Conservation (phyloP, 768 basidiomycete species). For the Inosperma sp. region DNA sequence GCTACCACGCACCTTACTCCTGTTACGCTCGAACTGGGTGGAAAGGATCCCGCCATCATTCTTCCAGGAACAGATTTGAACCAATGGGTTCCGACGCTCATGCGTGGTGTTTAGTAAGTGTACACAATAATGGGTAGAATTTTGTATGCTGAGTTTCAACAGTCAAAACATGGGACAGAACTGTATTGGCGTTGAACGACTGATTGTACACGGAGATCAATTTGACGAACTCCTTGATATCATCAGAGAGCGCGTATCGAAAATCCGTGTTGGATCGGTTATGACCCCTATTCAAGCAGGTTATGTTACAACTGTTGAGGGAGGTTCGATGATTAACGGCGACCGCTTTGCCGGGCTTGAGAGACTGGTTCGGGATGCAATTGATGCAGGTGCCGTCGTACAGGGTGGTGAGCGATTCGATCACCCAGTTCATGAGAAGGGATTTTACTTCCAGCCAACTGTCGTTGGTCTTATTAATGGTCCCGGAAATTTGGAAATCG, state of each 20-base stretch:
- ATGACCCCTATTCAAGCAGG: constrained; percentile 63
- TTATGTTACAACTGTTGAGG: constrained; percentile 71
- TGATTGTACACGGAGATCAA: constrained; percentile 77
- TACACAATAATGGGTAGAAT: not conserved
- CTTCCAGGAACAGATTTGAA: constrained; percentile 80
- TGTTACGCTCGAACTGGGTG: constrained; percentile 89
- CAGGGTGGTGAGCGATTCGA: constrained; percentile 61
- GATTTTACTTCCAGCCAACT: constrained; percentile 83
- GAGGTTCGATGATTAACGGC: constrained; percentile 80
- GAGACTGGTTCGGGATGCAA: constrained; percentile 63
- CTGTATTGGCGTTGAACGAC: constrained; percentile 93
- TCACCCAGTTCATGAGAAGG: constrained; percentile 66
- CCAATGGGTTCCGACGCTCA: constrained; percentile 75
- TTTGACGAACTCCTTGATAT: constrained; percentile 70
- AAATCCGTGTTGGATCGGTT: constrained; percentile 76
- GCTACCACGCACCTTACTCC: constrained; percentile 88
- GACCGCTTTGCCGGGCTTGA: constrained; percentile 69
- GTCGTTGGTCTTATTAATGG: constrained; percentile 71
- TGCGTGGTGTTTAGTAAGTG: constrained; percentile 89
- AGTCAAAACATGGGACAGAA: constrained; percentile 95
- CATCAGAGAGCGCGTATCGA: constrained; percentile 57
- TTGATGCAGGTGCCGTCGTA: constrained; percentile 58
- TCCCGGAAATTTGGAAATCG: constrained; percentile 61
- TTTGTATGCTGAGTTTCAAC: constrained; percentile 4
- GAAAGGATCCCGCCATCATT: constrained; percentile 91